A percentile compares a stretch with the other conserved stretches of the same genome.
These are phyloP conservation scores for Botrytis paeoniae DNA, from an alignment of 2,329 filamentous ascomycete species.

Conservation along the genomic window DNA sequence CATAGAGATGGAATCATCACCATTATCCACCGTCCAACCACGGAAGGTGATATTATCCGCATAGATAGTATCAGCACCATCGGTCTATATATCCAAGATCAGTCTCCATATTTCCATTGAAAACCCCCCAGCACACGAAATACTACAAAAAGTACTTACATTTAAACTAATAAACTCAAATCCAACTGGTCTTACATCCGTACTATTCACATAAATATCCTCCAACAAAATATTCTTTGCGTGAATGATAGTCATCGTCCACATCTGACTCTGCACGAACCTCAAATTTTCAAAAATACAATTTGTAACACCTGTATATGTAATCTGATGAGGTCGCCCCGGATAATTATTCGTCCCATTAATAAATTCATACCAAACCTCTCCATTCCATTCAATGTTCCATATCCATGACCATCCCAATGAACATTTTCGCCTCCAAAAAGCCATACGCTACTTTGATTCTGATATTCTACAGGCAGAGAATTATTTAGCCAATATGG, in stretches of 20 bases:
- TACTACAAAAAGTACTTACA: not conserved
- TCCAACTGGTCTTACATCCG: not conserved
- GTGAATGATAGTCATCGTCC: slow-evolving; percentile 46
- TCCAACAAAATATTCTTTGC: slow-evolving; percentile 47
- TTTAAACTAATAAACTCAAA: slow-evolving; percentile 19
- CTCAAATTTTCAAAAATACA: slow-evolving; percentile 47
- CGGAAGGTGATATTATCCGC: slow-evolving; percentile 51
- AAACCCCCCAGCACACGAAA: not conserved
- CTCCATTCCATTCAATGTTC: slow-evolving; percentile 57
- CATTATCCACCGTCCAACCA: slow-evolving; percentile 50
- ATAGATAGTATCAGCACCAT: slow-evolving; percentile 51
- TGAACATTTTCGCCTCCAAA: slow-evolving; percentile 52
- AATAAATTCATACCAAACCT: slow-evolving; percentile 56
- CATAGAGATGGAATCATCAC: slow-evolving; percentile 52
- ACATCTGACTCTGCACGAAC: slow-evolving; percentile 59
- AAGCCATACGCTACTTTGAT: slow-evolving; percentile 53
- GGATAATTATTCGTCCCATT: slow-evolving; percentile 46
- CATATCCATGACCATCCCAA: slow-evolving; percentile 49
- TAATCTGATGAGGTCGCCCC: slow-evolving; percentile 51
- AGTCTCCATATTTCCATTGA: slow-evolving; percentile 25
- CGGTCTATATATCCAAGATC: slow-evolving; percentile 45
- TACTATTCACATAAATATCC: slow-evolving; percentile 54
- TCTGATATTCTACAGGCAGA: slow-evolving; percentile 52
- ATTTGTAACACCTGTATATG: slow-evolving; percentile 47
- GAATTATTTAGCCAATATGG: slow-evolving; percentile 37